These are phyloP conservation scores for Lyophyllum shimeji DNA, from an alignment of 768 basidiomycete genomes.

Conservation along the genomic window DNA sequence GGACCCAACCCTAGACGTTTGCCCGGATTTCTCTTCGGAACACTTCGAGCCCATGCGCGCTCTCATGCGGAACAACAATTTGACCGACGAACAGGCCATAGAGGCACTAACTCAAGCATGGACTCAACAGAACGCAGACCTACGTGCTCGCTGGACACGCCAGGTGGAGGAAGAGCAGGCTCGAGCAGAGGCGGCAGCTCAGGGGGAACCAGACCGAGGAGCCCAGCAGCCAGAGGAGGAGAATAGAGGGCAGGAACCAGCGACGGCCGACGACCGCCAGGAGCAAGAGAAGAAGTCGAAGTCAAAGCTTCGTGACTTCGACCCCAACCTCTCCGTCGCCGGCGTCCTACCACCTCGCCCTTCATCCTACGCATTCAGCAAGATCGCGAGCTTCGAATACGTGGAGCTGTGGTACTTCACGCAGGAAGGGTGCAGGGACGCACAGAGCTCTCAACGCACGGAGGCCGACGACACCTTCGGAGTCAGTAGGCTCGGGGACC, in stretches of 20 bases:
- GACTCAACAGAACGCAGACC: background rate
- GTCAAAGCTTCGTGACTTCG: background rate
- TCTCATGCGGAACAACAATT: background rate
- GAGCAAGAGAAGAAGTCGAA: background rate
- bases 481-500: background rate
- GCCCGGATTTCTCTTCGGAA: conserved; percentile 1
- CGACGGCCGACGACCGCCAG: background rate
- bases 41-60: background rate
- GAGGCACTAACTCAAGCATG: background rate
- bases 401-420: conserved; percentile 3
- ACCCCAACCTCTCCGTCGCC: background rate
- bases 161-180: background rate
- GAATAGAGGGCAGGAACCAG: too few species aligned
- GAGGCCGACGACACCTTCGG: background rate
- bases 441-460: background rate
- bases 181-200: background rate
- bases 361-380: conserved; percentile 4
- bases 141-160: background rate
- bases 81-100: background rate
- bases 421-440: background rate
- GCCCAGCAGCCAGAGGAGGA: background rate
- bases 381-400: background rate
- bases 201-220: background rate
- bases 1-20: background rate
- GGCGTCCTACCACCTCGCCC: background rate